A percentile compares a stretch with the other conserved stretches of the same genome.
These are phyloP conservation scores for Sclerotinia glacialis DNA, from an alignment of 2,329 filamentous ascomycete species.

Conservation along the genomic window DNA sequence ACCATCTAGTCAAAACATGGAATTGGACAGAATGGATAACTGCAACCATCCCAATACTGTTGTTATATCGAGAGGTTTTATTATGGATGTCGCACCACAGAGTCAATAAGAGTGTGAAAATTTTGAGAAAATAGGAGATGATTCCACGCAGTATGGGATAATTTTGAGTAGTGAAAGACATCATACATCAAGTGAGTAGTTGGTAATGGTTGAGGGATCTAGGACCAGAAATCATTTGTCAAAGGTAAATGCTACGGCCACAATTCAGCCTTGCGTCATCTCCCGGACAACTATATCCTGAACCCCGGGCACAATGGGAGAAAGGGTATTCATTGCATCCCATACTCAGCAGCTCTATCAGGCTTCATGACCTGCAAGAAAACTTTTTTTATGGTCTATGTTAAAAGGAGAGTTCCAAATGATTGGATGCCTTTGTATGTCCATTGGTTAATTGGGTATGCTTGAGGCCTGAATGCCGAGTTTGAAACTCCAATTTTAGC, in stretches of 20 bases:
- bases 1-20: not conserved
- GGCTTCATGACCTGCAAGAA: not conserved
- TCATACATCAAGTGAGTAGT: not conserved
- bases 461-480: not conserved
- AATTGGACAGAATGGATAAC: not conserved
- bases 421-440: not conserved
- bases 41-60: not conserved
- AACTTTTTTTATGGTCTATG: not conserved
- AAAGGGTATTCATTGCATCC: not conserved
- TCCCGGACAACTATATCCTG: not conserved
- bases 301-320: not conserved
- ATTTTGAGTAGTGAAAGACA: no score
- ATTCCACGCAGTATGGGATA: no score
- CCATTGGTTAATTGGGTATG: not conserved
- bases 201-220: not conserved
- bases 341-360: not conserved
- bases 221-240: not conserved
- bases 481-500: not conserved
- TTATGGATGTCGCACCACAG: rapidly evolving
- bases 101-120: no score
- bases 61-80: no score
- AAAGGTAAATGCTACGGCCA: not conserved
- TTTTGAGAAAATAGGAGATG: no score
- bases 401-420: not conserved
- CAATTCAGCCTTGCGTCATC: no score